Conservation (phyloP, 768 basidiomycete species). For the Trametes cinnabarina region DNA sequence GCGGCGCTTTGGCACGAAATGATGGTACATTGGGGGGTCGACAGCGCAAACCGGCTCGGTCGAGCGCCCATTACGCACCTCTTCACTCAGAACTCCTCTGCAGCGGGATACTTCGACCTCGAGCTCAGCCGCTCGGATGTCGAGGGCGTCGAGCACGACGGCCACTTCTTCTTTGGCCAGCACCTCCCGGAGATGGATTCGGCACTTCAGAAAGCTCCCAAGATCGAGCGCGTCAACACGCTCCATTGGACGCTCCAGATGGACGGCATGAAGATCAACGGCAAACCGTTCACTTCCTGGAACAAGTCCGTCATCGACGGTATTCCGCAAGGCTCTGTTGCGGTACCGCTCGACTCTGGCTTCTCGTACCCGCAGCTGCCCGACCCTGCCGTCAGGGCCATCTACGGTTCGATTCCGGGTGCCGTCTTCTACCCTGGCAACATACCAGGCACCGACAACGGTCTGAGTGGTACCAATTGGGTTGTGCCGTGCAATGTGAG, state of each 20-base stretch:
- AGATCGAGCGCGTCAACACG: conserved; percentile 36
- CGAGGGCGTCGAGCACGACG: conserved; percentile 22
- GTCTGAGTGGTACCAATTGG: conserved; percentile 24
- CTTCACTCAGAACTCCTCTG: conserved; percentile 22
- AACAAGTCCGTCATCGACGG: conserved; percentile 25
- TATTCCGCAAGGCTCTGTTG: conserved; percentile 20
- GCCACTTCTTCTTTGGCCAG: conserved; percentile 29
- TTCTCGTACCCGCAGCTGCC: conserved; percentile 28
- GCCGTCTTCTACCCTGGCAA: conserved; percentile 26
- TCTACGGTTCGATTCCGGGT: conserved; percentile 31
- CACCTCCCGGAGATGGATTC: conserved; percentile 13
- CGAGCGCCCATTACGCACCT: conserved; percentile 23
- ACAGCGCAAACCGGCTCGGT: conserved; percentile 6
- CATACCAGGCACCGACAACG: not conserved
- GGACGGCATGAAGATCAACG: conserved; percentile 48
- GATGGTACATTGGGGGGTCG: conserved; percentile 9
- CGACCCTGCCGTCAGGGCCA: conserved; percentile 20
- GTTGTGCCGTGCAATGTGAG: conserved; percentile 30
- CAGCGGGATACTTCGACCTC: conserved; percentile 25
- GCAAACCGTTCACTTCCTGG: conserved; percentile 45
- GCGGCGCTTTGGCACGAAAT: conserved; percentile 55
- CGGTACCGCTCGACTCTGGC: conserved; percentile 30
- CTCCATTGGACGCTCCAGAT: conserved; percentile 29
- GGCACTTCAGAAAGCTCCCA: conserved; percentile 15
- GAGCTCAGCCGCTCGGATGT: conserved; percentile 22